Percentiles rank a stretch among this genome's conserved stretches.
phyloP scores from a whole-genome alignment of 176 grass and related monocot species.

The Aegilops speltoides region DNA sequence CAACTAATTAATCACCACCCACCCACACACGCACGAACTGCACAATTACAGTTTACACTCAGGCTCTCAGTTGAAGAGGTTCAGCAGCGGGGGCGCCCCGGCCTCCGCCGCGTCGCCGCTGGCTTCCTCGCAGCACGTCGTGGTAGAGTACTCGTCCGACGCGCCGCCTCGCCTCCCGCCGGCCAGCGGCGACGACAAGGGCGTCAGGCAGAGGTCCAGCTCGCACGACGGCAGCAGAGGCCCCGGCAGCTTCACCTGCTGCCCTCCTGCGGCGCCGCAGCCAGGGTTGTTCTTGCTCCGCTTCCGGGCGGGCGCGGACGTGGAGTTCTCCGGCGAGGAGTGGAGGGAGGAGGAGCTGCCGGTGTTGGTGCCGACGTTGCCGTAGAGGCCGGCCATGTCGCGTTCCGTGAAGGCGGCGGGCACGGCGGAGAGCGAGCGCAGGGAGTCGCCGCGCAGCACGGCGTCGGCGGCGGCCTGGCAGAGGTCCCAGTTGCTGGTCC shows the following conservation, averaged over 20 bases:
- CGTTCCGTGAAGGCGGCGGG: conserved; percentile 38
- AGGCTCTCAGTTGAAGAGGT: conserved; percentile 49
- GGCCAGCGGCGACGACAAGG: conserved; percentile 8
- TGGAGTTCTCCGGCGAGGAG: conserved; percentile 38
- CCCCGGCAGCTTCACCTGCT: background rate
- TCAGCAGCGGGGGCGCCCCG: conserved; percentile 39
- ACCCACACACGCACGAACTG: background rate
- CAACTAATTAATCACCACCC: conserved; percentile 25
- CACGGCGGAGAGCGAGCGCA: conserved; percentile 43
- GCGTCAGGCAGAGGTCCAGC: conserved; percentile 70
- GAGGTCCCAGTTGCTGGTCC: conserved; percentile 78
- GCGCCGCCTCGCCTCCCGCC: conserved; percentile 18
- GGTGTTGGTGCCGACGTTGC: conserved; percentile 28
- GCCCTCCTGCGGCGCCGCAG: background rate
- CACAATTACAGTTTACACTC: conserved; percentile 21
- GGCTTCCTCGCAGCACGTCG: conserved; percentile 49
- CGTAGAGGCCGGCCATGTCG: conserved; percentile 54
- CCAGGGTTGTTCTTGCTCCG: background rate
- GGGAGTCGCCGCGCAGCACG: conserved; percentile 58
- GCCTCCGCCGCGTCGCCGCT: conserved; percentile 10
- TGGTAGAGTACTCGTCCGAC: conserved; percentile 68
- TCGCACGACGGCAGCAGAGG: conserved; percentile 38
- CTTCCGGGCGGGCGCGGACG: conserved; percentile 38
- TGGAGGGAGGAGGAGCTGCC: conserved; percentile 1
- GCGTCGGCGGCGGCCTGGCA: conserved; percentile 75